Evolutionary conservation across 2,329 filamentous ascomycete genomes (phyloP).

Genomic region (Penicillium sp.): DNA sequence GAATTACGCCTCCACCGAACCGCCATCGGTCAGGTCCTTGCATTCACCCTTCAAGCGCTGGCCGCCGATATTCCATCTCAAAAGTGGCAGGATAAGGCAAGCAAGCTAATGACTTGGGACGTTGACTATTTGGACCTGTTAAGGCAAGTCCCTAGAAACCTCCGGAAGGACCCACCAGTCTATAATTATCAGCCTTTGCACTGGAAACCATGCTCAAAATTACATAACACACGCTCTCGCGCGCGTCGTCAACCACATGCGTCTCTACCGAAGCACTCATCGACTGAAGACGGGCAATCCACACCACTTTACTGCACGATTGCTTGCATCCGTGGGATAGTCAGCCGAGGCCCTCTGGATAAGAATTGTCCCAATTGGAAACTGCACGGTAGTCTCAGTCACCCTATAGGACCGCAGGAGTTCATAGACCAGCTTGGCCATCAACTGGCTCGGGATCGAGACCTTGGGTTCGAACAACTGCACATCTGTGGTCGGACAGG

Average conservation of each 20-base stretch:
- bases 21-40: slow-evolving; percentile 18
- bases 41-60: slow-evolving; percentile 29
- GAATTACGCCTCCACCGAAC: slow-evolving; percentile 25
- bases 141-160: slow-evolving; percentile 21
- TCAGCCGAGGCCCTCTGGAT: slow-evolving; percentile 16
- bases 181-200: slow-evolving; percentile 23
- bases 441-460: slow-evolving; percentile 15
- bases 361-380: slow-evolving; percentile 31
- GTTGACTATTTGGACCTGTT: slow-evolving; percentile 20
- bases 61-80: slow-evolving; percentile 8
- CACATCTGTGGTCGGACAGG: slow-evolving; percentile 22
- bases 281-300: slow-evolving; percentile 9
- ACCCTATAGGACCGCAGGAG: slow-evolving; percentile 21
- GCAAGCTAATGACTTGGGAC: slow-evolving; percentile 19
- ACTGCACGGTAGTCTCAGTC: slow-evolving; percentile 20
- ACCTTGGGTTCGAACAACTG: slow-evolving; percentile 20
- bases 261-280: slow-evolving; percentile 13
- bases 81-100: not conserved
- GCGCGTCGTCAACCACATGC: slow-evolving; percentile 10
- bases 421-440: slow-evolving; percentile 15
- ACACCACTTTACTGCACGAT: slow-evolving; percentile 19
- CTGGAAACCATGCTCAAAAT: slow-evolving; percentile 24
- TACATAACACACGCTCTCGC: slow-evolving; percentile 16
- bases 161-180: slow-evolving; percentile 14
- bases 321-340: slow-evolving; percentile 17